Conservation (phyloP, 1,139 yeast genomes). For the Saccharomyces hybrid region DNA sequence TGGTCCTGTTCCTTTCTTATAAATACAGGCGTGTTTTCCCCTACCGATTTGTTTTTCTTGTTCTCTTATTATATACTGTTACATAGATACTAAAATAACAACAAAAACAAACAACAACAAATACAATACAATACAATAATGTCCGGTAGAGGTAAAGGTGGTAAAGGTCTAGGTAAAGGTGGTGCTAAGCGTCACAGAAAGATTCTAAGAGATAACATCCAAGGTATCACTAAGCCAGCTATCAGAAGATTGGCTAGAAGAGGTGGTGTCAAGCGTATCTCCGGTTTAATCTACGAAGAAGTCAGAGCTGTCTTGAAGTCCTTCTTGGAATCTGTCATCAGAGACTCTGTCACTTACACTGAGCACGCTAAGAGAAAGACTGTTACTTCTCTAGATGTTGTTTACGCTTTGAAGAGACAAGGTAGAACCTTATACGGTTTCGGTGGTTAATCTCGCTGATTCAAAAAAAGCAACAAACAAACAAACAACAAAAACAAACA, state of each 20-base stretch:
- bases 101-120: neutral
- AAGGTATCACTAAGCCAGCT: conserved; percentile 98
- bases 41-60: too few relatives aligned
- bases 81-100: conserved; percentile 1
- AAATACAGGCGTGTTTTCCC: neutral
- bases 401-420: conserved; percentile 97
- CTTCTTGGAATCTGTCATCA: conserved; percentile 89
- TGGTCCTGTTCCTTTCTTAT: neutral
- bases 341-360: conserved; percentile 96
- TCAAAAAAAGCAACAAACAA: neutral
- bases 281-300: conserved; percentile 95
- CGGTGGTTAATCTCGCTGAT: conserved; percentile 62
- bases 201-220: conserved; percentile 96
- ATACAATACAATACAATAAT: conserved; percentile 24
- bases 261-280: conserved; percentile 99
- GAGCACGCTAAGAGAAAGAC: conserved; percentile 99
- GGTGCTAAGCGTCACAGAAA: conserved; percentile 99
- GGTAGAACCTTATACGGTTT: conserved; percentile 99
- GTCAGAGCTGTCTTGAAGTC: conserved; percentile 91
- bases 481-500: neutral
- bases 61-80: neutral
- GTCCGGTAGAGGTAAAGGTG: conserved; percentile 99
- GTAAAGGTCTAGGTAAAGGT: conserved; percentile 96
- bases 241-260: conserved; percentile 98
- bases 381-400: conserved; percentile 93